Base-by-base conservation (phyloP, 2,329 filamentous ascomycete species). In the Coniella lustricola region DNA sequence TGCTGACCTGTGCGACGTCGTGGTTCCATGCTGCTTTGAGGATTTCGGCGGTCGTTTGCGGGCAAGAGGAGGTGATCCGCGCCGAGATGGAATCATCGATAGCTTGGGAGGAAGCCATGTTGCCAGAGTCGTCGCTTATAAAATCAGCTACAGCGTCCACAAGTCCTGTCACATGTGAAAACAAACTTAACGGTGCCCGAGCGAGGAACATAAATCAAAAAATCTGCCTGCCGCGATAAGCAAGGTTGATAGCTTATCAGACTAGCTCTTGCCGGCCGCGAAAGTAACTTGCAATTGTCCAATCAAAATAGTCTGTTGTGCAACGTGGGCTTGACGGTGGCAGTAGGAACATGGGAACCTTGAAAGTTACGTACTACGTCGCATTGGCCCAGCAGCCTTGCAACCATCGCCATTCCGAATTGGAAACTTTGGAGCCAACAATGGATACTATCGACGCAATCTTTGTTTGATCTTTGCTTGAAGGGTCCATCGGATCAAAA, bases 1-100 rank as follows among this genome's bases (percentile, higher is more conserved):
- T 75, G 63, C 83, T 84, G 36, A 95, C 76, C 43, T 76, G 74
- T 32, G 75, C 65, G 52, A 84, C 67, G 64, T 95, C 75, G 60
- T 80, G 77, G 48, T 66, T 66, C 77, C 77, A 81, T 49, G 77
- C 74, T 47, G 72, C 71, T 46, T 70, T 67, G 48, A 82, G 70
- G 51, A 81, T 68, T 54, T 75, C 65, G 36, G 75, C 71, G 39
- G 69, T 71, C 5, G 71, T 65, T 36, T 71, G 64, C 9, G 77
- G 76, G 59, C 76, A 81, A 44, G 69, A 64, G 49, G 70, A 54
- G 16, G 76, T 73, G 59, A 82, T 76, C 61, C 77, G 76, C 29
- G 71, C 61, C 20, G 70, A 66, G 57, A 79, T 66, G 29, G 72
- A 71, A 64, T 81, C 77, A 63, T 54, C 50, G 44, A 73, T 66